Evolutionary conservation across 495 filamentous ascomycete species (phyloP).

Genomic region (Penicillium daleae): DNA sequence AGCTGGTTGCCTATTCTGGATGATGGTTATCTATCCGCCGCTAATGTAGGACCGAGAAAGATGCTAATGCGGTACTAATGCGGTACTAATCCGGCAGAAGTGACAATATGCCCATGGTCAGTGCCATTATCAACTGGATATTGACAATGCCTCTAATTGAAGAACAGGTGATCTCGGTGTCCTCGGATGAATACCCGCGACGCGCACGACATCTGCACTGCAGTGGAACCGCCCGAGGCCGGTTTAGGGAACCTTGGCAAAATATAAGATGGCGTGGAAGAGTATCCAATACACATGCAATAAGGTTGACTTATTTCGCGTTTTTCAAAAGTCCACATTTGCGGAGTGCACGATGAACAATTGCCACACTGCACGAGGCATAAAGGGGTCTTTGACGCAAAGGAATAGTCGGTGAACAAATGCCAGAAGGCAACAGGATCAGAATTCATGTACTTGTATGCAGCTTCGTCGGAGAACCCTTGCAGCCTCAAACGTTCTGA

Average conservation of each 20-base stretch:
- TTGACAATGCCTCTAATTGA: background rate
- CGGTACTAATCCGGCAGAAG: background rate
- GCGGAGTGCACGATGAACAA: background rate
- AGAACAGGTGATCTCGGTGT: background rate
- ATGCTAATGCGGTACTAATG: background rate
- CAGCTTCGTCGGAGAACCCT: background rate
- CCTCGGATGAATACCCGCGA: background rate
- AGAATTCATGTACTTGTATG: background rate
- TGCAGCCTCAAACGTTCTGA: background rate
- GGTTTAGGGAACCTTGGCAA: background rate
- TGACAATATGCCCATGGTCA: background rate
- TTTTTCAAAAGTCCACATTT: background rate
- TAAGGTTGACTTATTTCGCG: background rate
- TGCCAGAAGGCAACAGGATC: background rate
- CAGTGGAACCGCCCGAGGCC: background rate
- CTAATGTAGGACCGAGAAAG: background rate
- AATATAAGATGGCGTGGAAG: background rate
- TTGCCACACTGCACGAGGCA: background rate
- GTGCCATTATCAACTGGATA: background rate
- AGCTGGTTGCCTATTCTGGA: background rate
- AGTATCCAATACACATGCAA: background rate
- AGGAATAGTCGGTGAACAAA: background rate
- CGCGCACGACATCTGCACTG: background rate
- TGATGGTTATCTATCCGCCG: conserved; percentile 5
- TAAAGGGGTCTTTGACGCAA: background rate